Evolutionary conservation across 2,329 filamentous ascomycete species (phyloP).

Genomic region (Trichothecium roseum): DNA sequence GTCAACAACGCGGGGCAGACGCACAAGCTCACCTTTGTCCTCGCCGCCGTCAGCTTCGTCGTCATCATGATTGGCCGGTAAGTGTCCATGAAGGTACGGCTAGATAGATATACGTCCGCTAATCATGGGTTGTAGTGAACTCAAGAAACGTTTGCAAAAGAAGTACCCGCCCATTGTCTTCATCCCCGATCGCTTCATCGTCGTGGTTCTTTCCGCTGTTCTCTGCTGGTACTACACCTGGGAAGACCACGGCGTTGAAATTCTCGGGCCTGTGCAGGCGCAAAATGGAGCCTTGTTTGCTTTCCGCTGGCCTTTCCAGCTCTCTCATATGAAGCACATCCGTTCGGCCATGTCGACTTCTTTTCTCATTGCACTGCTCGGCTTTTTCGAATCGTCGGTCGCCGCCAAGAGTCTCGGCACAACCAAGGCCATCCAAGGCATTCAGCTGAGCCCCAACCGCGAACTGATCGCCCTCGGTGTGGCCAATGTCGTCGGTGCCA

Average conservation of each 20-base stretch:
- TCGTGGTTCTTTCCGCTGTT: constrained; percentile 77
- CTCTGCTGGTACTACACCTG: constrained; percentile 69
- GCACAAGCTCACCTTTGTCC: constrained; percentile 64
- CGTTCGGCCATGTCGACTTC: constrained; percentile 81
- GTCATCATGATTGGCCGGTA: constrained; percentile 88
- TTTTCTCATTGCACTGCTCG: constrained; percentile 85
- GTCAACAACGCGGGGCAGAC: constrained; percentile 52
- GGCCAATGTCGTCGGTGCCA: constrained; percentile 82
- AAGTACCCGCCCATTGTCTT: constrained; percentile 75
- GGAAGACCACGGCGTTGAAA: constrained; percentile 68
- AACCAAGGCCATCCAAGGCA: constrained; percentile 60
- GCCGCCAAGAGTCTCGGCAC: constrained; percentile 83
- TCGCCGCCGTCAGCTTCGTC: constrained; percentile 70
- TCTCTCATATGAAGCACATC: constrained; percentile 68
- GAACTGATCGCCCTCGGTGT: constrained; percentile 87
- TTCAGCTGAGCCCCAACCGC: constrained; percentile 80
- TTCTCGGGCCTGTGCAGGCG: constrained; percentile 74
- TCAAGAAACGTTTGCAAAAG: constrained; percentile 73
- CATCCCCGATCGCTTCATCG: constrained; percentile 80
- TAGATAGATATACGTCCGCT: not conserved
- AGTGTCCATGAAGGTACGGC: constrained; percentile 14
- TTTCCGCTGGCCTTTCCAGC: constrained; percentile 78
- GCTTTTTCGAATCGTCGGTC: constrained; percentile 97
- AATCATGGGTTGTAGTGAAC: constrained; percentile 40
- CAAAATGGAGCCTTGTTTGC: constrained; percentile 61